phyloP scores from a whole-genome alignment of 345 rosid genomes.

The Populus davidiana region DNA sequence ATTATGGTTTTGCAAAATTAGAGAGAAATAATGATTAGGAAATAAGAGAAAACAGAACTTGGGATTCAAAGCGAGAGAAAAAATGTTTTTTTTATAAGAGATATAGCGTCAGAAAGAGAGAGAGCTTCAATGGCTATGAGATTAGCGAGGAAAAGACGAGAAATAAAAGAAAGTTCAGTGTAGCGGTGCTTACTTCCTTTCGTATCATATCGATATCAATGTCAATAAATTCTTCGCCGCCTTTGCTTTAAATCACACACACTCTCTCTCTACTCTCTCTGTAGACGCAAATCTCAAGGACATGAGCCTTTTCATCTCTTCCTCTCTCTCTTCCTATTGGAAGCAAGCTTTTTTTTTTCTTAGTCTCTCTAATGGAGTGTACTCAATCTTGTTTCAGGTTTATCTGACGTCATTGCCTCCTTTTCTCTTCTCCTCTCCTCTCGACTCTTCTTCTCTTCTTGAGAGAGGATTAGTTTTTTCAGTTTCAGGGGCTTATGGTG shows the following conservation, averaged over 20 bases:
- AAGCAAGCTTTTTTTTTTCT: not conserved
- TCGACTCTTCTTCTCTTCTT: not conserved
- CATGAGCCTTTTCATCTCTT: not conserved
- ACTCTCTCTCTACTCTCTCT: slow-evolving; percentile 3
- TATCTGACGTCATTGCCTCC: not conserved
- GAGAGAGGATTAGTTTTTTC: not conserved
- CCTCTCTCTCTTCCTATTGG: not conserved
- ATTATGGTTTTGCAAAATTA: not conserved
- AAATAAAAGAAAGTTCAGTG: not conserved
- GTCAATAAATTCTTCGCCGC: slow-evolving; percentile 64
- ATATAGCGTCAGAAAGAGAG: slow-evolving; percentile 1
- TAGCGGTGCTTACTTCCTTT: not conserved
- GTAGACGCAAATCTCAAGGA: slow-evolving; percentile 50
- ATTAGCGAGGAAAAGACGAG: not conserved
- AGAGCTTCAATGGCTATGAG: not conserved
- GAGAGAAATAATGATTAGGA: not conserved
- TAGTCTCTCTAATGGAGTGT: not conserved
- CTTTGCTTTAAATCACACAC: slow-evolving; percentile 55
- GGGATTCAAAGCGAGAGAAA: not conserved
- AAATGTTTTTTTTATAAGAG: not conserved
- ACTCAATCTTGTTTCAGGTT: not conserved
- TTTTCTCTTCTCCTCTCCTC: not conserved
- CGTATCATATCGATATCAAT: slow-evolving; percentile 5
- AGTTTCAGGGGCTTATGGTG: too few relatives aligned
- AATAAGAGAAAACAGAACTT: not conserved